Percentiles rank a stretch among this genome's conserved stretches.
Evolutionary conservation across 176 grass and related monocot species (phyloP).

Genomic region (Guadua angustifolia): DNA sequence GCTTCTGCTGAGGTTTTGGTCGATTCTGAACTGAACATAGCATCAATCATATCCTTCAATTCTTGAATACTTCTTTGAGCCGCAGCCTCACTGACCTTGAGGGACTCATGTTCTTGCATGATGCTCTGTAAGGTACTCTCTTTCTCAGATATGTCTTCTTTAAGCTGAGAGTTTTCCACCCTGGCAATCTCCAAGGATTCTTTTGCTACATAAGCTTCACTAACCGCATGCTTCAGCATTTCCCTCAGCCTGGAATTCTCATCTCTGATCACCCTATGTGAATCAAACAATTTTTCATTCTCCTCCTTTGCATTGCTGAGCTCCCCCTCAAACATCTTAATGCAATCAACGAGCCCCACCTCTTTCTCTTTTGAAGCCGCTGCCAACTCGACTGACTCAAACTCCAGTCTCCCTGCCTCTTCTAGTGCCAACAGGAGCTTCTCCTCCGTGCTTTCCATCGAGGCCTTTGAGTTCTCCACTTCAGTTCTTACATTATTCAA

Average conservation of each 20-base stretch:
- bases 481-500: conserved; percentile 63
- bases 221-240: conserved; percentile 79
- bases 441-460: conserved; percentile 36
- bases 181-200: conserved; percentile 76
- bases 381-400: no score
- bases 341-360: no score
- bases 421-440: conserved; percentile 33
- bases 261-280: conserved; percentile 66
- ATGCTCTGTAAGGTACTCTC: conserved; percentile 61
- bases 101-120: conserved; percentile 77
- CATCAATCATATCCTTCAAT: conserved; percentile 74
- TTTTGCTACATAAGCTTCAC: conserved; percentile 68
- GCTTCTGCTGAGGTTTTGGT: conserved; percentile 45
- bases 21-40: conserved; percentile 59
- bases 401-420: no score
- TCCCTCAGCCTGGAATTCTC: conserved; percentile 79
- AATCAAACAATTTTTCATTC: conserved; percentile 74
- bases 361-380: no score
- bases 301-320: conserved; percentile 64
- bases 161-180: conserved; percentile 72
- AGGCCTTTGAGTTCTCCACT: conserved; percentile 49
- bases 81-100: conserved; percentile 81
- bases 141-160: conserved; percentile 66
- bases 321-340: conserved; percentile 36
- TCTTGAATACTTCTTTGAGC: conserved; percentile 71